Evolutionary conservation across 352 stramenopile genomes (phyloP).

Genomic region (Phytophthora citrophthora): DNA sequence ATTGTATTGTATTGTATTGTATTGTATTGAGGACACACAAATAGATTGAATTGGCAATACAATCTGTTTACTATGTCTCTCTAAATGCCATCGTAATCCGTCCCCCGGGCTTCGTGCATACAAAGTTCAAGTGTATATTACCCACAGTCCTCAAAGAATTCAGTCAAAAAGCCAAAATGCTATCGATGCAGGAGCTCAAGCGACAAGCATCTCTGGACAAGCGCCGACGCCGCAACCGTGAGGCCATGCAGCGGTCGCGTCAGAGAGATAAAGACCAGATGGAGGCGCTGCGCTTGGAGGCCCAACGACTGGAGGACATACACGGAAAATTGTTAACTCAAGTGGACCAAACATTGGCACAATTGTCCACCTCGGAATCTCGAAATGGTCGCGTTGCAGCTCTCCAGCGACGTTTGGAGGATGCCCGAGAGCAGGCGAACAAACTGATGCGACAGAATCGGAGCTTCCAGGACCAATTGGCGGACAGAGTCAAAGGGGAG

Average conservation of each 20-base stretch:
- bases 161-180: neutral
- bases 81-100: neutral
- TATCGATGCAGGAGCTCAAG: conserved; percentile 22
- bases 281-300: conserved; percentile 45
- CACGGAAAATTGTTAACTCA: conserved; percentile 44
- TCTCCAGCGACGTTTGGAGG: conserved; percentile 42
- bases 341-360: conserved; percentile 44
- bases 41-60: no score
- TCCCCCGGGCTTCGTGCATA: neutral
- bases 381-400: conserved; percentile 17
- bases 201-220: conserved; percentile 48
- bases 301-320: conserved; percentile 36
- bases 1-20: neutral
- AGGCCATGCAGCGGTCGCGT: conserved; percentile 65
- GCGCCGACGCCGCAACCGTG: conserved; percentile 58
- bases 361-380: conserved; percentile 2
- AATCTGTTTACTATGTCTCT: no score
- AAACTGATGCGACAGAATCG: conserved; percentile 54
- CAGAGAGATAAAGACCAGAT: conserved; percentile 64
- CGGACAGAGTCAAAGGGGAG: conserved; percentile 54
- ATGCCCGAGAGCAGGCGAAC: conserved; percentile 38
- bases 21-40: no score
- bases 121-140: neutral
- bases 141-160: neutral
- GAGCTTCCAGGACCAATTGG: conserved; percentile 51